Base-by-base conservation (phyloP, 768 basidiomycete genomes). In the Suillus variegatus region DNA sequence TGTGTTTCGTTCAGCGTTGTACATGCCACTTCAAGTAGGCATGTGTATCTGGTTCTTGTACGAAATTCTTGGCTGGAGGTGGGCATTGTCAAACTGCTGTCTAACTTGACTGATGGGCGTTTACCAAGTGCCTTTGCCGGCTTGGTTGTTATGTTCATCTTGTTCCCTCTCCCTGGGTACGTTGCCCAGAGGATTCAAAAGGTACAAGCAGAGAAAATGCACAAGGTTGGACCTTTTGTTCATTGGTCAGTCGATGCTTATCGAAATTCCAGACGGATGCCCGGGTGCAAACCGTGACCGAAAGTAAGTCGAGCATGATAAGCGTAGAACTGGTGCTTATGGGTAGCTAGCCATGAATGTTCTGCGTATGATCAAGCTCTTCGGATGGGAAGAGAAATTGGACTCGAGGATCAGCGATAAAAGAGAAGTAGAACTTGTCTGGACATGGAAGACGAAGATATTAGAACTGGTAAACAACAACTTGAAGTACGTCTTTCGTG, bases 321-420 rank as follows among this genome's bases (percentile, higher is more conserved):
- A 4, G 16, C 12, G 70, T 68, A 44, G 51, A 57, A n/a, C 49
- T 52, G 38, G 61, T 22, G 57, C 41, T 51, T 32, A 47, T 57
- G 61, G 52, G n/a, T 36, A 22, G 6, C 36, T 46, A 87, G 87
- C 80, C 6, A 78, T 88, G 70, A 83, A 82, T 62, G 83, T 86
- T 22, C 74, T 89, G 16, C 82, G 88, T 20, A 89, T 90, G 85
- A 79, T 90, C 71, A 91, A 92, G 74, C 77, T 91, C 49, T 91
- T 92, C 69, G 90, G 82, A 9, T 85, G 90, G 83, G 83, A 88
- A 81, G 81, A 82, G 64, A 82, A 84, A 56, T 83, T 89, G 71
- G 78, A 83, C 28, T 73, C 81, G 14, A 80, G 81, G 60, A 78
- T 94, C 55, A 75, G 81, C 25, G 81, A 82, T 38, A 86, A 85